Conservation (phyloP, 371 early-diverging fungal genomes). For the Rhizopus arrhizus region DNA sequence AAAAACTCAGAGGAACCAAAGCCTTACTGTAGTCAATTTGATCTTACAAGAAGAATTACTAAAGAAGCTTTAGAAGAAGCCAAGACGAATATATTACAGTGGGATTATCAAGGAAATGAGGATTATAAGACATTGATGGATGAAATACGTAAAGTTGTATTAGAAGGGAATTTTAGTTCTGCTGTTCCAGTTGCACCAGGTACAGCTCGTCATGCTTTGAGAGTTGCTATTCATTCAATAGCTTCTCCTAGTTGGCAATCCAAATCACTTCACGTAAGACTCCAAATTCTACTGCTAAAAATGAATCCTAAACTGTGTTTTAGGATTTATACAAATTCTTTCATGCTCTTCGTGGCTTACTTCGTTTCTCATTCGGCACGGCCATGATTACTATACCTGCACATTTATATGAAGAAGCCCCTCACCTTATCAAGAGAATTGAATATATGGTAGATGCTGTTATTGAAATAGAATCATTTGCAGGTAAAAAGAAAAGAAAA, state of each 20-base stretch:
- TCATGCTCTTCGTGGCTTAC: slow-evolving; percentile 71
- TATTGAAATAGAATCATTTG: slow-evolving; percentile 90
- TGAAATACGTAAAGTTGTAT: slow-evolving; percentile 57
- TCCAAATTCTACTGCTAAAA: neutral
- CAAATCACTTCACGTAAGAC: slow-evolving; percentile 57
- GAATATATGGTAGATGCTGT: slow-evolving; percentile 87
- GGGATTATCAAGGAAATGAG: slow-evolving; percentile 37
- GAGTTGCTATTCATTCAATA: slow-evolving; percentile 79
- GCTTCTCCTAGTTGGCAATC: slow-evolving; percentile 79
- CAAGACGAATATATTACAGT: slow-evolving; percentile 38
- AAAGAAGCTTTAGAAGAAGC: slow-evolving; percentile 54
- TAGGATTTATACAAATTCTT: slow-evolving; percentile 74
- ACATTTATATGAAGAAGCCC: slow-evolving; percentile 66
- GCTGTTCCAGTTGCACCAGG: slow-evolving; percentile 48
- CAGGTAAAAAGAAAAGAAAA: slow-evolving; percentile 53
- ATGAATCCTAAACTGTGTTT: neutral
- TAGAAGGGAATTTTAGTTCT: slow-evolving; percentile 66
- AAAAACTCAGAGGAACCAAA: slow-evolving; percentile 29
- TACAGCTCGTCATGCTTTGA: slow-evolving; percentile 62
- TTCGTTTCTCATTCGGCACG: slow-evolving; percentile 77
- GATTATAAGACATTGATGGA: slow-evolving; percentile 63
- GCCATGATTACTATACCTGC: slow-evolving; percentile 86
- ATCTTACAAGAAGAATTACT: slow-evolving; percentile 73
- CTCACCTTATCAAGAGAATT: slow-evolving; percentile 68
- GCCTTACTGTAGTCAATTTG: slow-evolving; percentile 76